Percentiles rank a stretch among this genome's conserved stretches.
Conservation (phyloP, 106 monocot species). For the Acorus gramineus region DNA sequence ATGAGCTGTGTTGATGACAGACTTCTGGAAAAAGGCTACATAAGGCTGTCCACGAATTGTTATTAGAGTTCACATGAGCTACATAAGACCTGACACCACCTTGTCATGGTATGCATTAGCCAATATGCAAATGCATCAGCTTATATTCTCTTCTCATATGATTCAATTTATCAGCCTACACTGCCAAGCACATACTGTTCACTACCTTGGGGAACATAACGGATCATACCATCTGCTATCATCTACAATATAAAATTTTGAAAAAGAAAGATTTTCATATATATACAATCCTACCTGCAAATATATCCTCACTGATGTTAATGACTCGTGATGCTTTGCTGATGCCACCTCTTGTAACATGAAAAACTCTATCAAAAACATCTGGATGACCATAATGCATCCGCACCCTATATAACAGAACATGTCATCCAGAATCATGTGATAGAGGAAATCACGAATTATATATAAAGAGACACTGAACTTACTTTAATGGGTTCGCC, state of each 20-base stretch:
- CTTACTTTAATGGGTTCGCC: conserved; percentile 79
- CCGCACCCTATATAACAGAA: conserved; percentile 44
- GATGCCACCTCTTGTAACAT: conserved; percentile 84
- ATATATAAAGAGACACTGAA: background rate
- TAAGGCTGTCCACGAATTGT: background rate
- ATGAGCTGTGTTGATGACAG: background rate
- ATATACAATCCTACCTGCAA: conserved; percentile 40
- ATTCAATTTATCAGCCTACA: too few relatives aligned
- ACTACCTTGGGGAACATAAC: too few relatives aligned
- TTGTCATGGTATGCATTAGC: too few relatives aligned
- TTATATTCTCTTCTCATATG: too few relatives aligned
- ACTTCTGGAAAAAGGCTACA: background rate
- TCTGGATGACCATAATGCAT: conserved; percentile 95
- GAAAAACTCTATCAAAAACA: conserved; percentile 93
- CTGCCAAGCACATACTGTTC: too few relatives aligned
- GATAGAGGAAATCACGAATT: background rate
- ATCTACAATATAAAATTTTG: background rate
- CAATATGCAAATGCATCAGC: too few relatives aligned
- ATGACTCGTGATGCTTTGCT: conserved; percentile 88
- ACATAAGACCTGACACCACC: too few relatives aligned
- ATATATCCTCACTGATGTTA: conserved; percentile 96
- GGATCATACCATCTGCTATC: too few relatives aligned
- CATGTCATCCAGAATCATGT: too few relatives aligned
- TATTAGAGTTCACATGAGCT: too few relatives aligned
- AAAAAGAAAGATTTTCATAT: background rate